A percentile compares a stretch with the other conserved stretches of the same genome.
These are phyloP conservation scores for Lasiodiplodia gonubiensis DNA, from an alignment of 2,329 filamentous ascomycete genomes.

Conservation along the genomic window DNA sequence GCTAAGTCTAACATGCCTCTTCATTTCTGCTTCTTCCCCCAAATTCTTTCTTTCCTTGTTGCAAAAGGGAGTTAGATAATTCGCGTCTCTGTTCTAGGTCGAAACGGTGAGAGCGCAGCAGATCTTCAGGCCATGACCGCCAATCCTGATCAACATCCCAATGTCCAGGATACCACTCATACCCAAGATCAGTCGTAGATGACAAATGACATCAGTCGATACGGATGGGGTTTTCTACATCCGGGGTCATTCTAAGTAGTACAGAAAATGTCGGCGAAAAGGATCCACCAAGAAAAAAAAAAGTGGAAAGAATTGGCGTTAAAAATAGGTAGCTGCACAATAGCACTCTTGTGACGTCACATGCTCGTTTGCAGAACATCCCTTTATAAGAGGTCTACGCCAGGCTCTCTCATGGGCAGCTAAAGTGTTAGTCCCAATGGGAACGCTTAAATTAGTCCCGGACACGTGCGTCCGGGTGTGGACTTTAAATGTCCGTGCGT, in stretches of 20 bases:
- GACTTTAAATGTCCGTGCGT: background rate
- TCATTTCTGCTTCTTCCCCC: background rate
- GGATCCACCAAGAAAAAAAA: background rate
- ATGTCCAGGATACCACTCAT: too few species aligned
- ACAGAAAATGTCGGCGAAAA: background rate
- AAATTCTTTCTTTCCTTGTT: background rate
- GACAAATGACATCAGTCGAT: background rate
- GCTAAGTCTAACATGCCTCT: constrained; percentile 53
- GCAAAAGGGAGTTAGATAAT: background rate
- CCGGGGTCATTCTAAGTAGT: background rate
- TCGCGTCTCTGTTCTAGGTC: background rate
- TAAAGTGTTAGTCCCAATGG: background rate
- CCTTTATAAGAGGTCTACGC: too few species aligned
- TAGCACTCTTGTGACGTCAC: background rate
- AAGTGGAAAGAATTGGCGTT: background rate
- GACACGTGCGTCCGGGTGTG: background rate
- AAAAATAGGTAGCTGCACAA: background rate
- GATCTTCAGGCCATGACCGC: too few species aligned
- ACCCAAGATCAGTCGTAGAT: too few species aligned
- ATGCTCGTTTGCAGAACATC: background rate
- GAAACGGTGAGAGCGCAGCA: too few species aligned
- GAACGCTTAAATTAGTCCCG: background rate
- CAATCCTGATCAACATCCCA: too few species aligned
- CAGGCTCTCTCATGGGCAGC: too few species aligned
- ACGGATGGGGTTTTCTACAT: background rate